These are phyloP conservation scores for Pyrenophora tritici-repentis DNA, from an alignment of 2,329 filamentous ascomycete genomes.

Conservation along the genomic window DNA sequence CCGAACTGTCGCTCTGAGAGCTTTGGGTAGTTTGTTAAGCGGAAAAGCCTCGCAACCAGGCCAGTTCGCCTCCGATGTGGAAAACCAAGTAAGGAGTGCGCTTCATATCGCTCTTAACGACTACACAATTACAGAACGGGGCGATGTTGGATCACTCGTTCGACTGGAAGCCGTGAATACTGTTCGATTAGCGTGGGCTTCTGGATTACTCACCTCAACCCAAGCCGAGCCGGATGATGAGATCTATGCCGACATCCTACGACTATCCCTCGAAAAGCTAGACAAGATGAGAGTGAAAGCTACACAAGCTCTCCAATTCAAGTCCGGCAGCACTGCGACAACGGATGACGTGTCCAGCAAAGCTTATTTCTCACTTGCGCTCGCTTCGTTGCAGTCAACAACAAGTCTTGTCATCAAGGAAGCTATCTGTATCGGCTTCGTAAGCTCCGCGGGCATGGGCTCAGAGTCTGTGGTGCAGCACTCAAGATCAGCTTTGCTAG, in stretches of 20 bases:
- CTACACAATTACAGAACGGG: slow-evolving; percentile 86
- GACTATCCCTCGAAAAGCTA: slow-evolving; percentile 84
- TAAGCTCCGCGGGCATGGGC: slow-evolving; percentile 76
- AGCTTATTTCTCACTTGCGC: slow-evolving; percentile 62
- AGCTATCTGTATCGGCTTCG: slow-evolving; percentile 67
- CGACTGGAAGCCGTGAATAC: slow-evolving; percentile 77
- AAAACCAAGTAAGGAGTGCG: slow-evolving; percentile 34
- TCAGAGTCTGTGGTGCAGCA: slow-evolving; percentile 75
- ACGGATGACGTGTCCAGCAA: slow-evolving; percentile 60
- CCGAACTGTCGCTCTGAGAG: slow-evolving; percentile 50
- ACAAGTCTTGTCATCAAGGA: slow-evolving; percentile 23
- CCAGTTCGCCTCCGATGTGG: slow-evolving; percentile 18
- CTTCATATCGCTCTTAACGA: slow-evolving; percentile 69
- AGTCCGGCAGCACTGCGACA: slow-evolving; percentile 5
- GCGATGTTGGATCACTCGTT: slow-evolving; percentile 87
- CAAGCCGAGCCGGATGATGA: slow-evolving; percentile 18
- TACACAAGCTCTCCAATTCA: slow-evolving; percentile 24
- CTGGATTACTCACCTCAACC: slow-evolving; percentile 19
- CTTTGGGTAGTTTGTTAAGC: slow-evolving; percentile 45
- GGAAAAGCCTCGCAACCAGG: slow-evolving; percentile 4
- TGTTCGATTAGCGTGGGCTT: slow-evolving; percentile 56
- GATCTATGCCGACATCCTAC: slow-evolving; percentile 56
- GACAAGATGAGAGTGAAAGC: slow-evolving; percentile 72
- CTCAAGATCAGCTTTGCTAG: slow-evolving; percentile 67
- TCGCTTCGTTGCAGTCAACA: slow-evolving; percentile 40